These are phyloP conservation scores for Raffaelea albimanens DNA, from an alignment of 2,329 filamentous ascomycete species.

Conservation along the genomic window DNA sequence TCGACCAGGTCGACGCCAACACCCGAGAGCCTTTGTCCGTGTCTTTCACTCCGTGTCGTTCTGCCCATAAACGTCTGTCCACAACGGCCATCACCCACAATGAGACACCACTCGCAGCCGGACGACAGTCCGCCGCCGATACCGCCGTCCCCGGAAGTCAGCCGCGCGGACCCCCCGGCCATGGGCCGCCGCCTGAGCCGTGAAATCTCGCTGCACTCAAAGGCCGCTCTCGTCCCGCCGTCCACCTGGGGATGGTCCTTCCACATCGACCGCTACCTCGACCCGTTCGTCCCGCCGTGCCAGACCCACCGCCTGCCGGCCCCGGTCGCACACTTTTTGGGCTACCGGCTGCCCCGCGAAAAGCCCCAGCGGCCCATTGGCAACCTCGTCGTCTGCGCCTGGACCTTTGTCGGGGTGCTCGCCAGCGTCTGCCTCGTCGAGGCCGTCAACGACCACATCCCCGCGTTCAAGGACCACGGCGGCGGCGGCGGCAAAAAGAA, in stretches of 20 bases:
- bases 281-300: slow-evolving; percentile 58
- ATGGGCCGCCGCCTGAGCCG: too few relatives aligned
- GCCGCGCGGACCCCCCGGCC: too few relatives aligned
- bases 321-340: slow-evolving; percentile 59
- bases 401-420: slow-evolving; percentile 58
- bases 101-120: too few relatives aligned
- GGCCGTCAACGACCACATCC: slow-evolving; percentile 43
- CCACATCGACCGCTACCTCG: slow-evolving; percentile 69
- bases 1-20: too few relatives aligned
- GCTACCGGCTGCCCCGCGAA: slow-evolving; percentile 49
- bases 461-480: slow-evolving; percentile 39
- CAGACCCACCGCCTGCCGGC: slow-evolving; percentile 55
- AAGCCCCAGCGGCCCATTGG: slow-evolving; percentile 32
- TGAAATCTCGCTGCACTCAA: neutral
- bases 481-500: too few relatives aligned
- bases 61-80: too few relatives aligned
- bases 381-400: slow-evolving; percentile 49
- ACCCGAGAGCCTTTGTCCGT: too few relatives aligned
- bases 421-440: slow-evolving; percentile 50
- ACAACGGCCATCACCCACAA: too few relatives aligned
- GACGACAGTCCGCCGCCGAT: too few relatives aligned
- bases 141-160: too few relatives aligned
- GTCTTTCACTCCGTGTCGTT: too few relatives aligned
- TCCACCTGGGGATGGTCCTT: slow-evolving; percentile 33
- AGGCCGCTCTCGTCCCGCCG: neutral